phyloP scores from a whole-genome alignment of 306 rosid species.

The Casuarina equisetifolia region DNA sequence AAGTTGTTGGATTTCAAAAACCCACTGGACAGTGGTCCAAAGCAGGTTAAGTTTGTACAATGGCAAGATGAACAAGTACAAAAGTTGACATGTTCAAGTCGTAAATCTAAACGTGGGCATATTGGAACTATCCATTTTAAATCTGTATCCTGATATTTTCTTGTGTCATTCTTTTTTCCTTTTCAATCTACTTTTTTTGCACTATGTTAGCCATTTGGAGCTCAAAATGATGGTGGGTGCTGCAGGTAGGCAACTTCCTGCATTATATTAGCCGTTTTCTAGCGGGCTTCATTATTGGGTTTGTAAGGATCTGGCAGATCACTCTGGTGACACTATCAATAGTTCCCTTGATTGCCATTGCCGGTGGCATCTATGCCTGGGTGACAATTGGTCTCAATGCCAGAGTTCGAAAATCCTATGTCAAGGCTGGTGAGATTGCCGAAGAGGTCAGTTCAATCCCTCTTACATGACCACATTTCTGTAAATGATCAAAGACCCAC shows the following conservation, averaged over 20 bases:
- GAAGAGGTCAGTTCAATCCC: constrained; percentile 65
- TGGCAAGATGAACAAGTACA: no score
- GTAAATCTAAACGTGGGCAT: no score
- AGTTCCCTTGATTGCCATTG: constrained; percentile 88
- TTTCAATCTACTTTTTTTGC: neutral
- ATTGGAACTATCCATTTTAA: no score
- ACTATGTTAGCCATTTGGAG: neutral
- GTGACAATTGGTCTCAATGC: constrained; percentile 83
- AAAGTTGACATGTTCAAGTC: no score
- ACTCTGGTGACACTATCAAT: constrained; percentile 87
- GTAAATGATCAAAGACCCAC: no score
- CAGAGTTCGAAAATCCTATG: constrained; percentile 71
- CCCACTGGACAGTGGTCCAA: no score
- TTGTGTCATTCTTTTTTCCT: no score
- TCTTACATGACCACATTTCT: neutral
- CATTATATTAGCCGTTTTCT: constrained; percentile 87
- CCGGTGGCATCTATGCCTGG: constrained; percentile 91
- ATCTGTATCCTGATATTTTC: no score
- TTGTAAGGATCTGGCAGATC: constrained; percentile 91
- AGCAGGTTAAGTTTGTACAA: no score
- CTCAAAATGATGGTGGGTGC: constrained; percentile 5
- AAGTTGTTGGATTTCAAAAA: no score
- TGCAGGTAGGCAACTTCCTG: constrained; percentile 91
- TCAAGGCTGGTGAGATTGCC: constrained; percentile 93
- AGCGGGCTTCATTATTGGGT: constrained; percentile 76